phyloP scores from a whole-genome alignment of 164 flowering plant species.

The Magnolia kwangsiensis region DNA sequence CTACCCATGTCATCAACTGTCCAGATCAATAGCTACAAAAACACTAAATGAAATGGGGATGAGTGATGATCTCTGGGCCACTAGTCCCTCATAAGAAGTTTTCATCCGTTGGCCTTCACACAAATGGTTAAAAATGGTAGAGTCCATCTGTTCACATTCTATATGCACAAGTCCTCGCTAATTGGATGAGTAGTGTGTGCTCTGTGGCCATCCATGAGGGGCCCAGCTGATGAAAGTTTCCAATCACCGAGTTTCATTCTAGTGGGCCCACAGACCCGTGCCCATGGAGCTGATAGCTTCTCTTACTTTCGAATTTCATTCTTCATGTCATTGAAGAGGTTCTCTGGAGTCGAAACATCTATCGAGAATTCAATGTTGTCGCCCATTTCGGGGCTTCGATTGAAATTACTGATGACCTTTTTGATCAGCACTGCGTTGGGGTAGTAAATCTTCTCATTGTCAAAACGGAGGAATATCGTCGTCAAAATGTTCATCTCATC shows the following conservation, averaged over 20 bases:
- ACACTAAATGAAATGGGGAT: background rate
- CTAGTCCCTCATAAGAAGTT: too few relatives aligned
- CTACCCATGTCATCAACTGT: background rate
- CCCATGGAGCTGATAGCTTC: background rate
- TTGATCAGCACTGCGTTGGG: constrained; percentile 52
- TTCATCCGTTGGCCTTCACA: too few relatives aligned
- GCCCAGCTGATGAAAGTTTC: too few relatives aligned
- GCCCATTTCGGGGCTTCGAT: constrained; percentile 30
- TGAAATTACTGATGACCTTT: constrained; percentile 45
- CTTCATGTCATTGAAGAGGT: constrained; percentile 30
- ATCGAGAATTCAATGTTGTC: constrained; percentile 26
- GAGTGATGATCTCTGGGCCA: too few relatives aligned
- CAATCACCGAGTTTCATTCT: too few relatives aligned
- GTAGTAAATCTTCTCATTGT: constrained; percentile 51
- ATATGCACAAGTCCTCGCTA: too few relatives aligned
- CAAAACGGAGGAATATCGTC: constrained; percentile 51
- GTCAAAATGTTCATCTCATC: constrained; percentile 67
- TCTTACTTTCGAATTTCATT: constrained; percentile 36
- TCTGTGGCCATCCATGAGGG: background rate
- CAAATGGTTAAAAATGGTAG: background rate
- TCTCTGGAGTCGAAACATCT: constrained; percentile 19
- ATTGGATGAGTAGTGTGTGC: too few relatives aligned
- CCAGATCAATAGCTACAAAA: too few relatives aligned
- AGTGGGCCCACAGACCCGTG: background rate
- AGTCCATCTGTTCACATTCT: background rate